A percentile compares a stretch with the other conserved stretches of the same genome.
Evolutionary conservation across 176 grass and related monocot genomes (phyloP).

Genomic region (maize (Zea mays)): DNA sequence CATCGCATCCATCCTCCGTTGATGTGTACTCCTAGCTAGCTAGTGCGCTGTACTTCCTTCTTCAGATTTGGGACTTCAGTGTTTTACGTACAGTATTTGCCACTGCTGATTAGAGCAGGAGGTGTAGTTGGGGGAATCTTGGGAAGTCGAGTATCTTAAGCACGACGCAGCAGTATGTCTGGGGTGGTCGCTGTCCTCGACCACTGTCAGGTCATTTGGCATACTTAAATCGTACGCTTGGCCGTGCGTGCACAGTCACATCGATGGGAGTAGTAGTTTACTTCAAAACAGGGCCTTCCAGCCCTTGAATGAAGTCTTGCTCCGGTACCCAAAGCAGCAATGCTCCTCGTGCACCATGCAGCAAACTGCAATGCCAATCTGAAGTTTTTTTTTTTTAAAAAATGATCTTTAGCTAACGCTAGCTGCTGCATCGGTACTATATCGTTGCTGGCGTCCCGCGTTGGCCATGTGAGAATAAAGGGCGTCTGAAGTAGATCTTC

Average conservation of each 20-base stretch:
- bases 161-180: constrained; percentile 14
- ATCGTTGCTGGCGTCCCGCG: neutral
- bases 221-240: neutral
- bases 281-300: neutral
- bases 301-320: neutral
- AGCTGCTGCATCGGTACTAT: neutral
- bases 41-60: neutral
- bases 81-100: neutral
- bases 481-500: neutral
- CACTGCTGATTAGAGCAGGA: neutral
- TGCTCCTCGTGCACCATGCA: neutral
- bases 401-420: neutral
- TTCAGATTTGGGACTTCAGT: neutral
- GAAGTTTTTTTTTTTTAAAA: neutral
- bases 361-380: neutral
- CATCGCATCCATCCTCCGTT: neutral
- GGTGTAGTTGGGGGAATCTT: constrained; percentile 25
- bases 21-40: neutral
- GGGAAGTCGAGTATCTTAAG: constrained; percentile 6
- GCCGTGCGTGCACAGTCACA: neutral
- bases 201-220: neutral
- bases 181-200: neutral
- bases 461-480: constrained; percentile 38
- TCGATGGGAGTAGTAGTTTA: neutral
- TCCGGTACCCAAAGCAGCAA: neutral